Base-by-base conservation (phyloP, 2,329 filamentous ascomycete species). In the Colletotrichum phormii region DNA sequence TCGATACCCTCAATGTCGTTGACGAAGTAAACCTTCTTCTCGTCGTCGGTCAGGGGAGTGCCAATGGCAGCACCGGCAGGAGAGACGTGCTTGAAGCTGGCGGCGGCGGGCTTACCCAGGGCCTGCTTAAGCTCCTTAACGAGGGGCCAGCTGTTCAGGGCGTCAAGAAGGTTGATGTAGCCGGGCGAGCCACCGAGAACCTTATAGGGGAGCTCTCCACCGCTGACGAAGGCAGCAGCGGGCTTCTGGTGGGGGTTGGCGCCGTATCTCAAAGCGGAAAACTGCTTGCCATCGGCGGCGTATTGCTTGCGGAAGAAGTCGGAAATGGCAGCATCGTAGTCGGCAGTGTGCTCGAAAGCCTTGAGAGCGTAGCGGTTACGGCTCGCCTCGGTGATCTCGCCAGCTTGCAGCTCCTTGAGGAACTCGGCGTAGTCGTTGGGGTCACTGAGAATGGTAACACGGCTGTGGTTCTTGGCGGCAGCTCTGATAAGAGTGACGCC, bases 241-340 rank as follows among this genome's bases (percentile, higher is more conserved):
- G 96, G 95, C 89, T 98, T 98, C 87, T 99, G 97, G 86, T 99
- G 97, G 37, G 97, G 97, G 87, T 99, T 99, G 79, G 95, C 94
- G 74, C 97, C 97, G 83, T 99, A 99, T 78, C 97, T 93, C 75
- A 99, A 92, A 72, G 94, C 87, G 73, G 97, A 81, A 84, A 97
- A 92, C 86, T 98, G 94, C 75, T 91, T 85, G 76, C 95, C 95
- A 72, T 95, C 92, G 75, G 92, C 91, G 71, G 97, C 95, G 81
- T 98, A 99, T 86, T 97, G 93, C 89, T 97, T 96, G 82, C 97
- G 93, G 91, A 99, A 99, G 88, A 98, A 99, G 80, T 94, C 94
- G 46, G 96, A 93, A 82, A 99, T 99, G 78, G 97, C 94, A 55
- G 91, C 90, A 82, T 99, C 97, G 84, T 99, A 99, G 83, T 98